Evolutionary conservation across 2,329 filamentous ascomycete genomes (phyloP).

Genomic region (Epichloe festucae): DNA sequence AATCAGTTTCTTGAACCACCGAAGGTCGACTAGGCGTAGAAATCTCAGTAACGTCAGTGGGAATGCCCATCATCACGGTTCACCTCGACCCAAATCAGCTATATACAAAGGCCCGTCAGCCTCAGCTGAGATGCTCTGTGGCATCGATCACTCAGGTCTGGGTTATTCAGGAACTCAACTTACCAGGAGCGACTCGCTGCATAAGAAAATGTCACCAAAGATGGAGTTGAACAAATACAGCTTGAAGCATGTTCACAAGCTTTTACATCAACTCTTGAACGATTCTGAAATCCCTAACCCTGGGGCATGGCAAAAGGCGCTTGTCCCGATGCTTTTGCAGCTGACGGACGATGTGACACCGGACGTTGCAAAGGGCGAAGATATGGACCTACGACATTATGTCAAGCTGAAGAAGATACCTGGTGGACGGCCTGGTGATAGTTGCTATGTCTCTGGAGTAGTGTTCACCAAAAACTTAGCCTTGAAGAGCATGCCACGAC

Average conservation of each 20-base stretch:
- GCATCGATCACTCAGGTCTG: constrained; percentile 32
- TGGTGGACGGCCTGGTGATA: constrained; percentile 79
- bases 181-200: constrained; percentile 74
- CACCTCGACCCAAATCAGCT: constrained; percentile 51
- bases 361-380: constrained; percentile 78
- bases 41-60: constrained; percentile 78
- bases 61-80: constrained; percentile 52
- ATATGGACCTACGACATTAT: constrained; percentile 95
- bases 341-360: constrained; percentile 93
- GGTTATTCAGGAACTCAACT: constrained; percentile 33
- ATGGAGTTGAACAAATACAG: constrained; percentile 80
- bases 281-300: constrained; percentile 63
- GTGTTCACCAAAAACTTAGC: constrained; percentile 97
- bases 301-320: constrained; percentile 71
- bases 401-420: constrained; percentile 96
- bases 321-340: constrained; percentile 79
- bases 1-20: constrained; percentile 42
- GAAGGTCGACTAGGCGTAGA: constrained; percentile 55
- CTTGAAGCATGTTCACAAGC: constrained; percentile 71
- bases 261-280: constrained; percentile 70
- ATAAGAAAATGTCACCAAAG: constrained; percentile 58
- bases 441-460: constrained; percentile 89
- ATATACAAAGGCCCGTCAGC: constrained; percentile 42
- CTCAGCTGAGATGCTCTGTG: constrained; percentile 37
- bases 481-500: constrained; percentile 88